These are phyloP conservation scores for Pelargonium fulgidum DNA, from an alignment of 441 rosid genomes.

Conservation along the genomic window DNA sequence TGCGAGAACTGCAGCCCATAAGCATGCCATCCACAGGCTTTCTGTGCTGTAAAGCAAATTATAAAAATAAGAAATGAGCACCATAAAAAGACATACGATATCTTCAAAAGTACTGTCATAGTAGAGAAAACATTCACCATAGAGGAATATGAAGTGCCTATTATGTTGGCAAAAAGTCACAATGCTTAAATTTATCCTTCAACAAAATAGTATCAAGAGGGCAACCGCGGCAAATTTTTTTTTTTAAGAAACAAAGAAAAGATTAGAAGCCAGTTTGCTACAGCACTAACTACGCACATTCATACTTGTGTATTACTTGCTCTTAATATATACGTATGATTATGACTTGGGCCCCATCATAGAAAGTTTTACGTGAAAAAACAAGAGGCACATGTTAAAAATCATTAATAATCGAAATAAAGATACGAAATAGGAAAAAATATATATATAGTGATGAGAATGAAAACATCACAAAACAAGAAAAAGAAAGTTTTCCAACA, in stretches of 20 bases:
- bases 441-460: constrained; percentile 9
- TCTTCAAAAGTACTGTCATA: too few relatives aligned
- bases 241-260: too few relatives aligned
- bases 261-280: too few relatives aligned
- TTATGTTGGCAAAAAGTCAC: too few relatives aligned
- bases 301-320: too few relatives aligned
- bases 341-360: too few relatives aligned
- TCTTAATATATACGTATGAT: too few relatives aligned
- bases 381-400: not conserved
- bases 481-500: constrained; percentile 19
- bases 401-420: not conserved
- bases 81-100: constrained; percentile 1
- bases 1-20: constrained; percentile 83
- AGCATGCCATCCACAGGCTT: constrained; percentile 90
- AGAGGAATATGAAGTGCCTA: too few relatives aligned
- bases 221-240: too few relatives aligned
- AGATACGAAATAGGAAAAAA: constrained; percentile 14
- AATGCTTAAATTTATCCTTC: too few relatives aligned
- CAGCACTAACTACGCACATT: too few relatives aligned
- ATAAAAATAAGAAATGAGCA: constrained; percentile 15
- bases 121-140: not conserved
- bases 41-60: constrained; percentile 58
- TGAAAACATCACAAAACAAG: constrained; percentile 12
- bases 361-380: not conserved
- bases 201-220: too few relatives aligned